Evolutionary conservation across 169 alveolate genomes (phyloP).

Genomic region (Plasmodium vivax): DNA sequence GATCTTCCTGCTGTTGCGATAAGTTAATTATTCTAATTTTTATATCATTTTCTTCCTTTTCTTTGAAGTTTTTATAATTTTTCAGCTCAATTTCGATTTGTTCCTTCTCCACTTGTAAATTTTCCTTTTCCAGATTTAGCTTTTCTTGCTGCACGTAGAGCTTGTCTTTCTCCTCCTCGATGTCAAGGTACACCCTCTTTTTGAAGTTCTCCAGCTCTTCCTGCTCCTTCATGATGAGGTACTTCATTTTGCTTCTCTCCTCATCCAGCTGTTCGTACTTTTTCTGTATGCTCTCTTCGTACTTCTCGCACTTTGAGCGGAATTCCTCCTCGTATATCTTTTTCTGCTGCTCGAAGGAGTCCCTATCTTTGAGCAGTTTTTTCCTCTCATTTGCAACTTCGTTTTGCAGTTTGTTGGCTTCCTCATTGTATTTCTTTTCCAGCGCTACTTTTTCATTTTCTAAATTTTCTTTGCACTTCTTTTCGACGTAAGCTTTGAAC

Average conservation of each 20-base stretch:
- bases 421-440: slow-evolving; percentile 44
- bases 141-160: slow-evolving; percentile 66
- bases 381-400: slow-evolving; percentile 53
- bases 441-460: slow-evolving; percentile 46
- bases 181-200: slow-evolving; percentile 38
- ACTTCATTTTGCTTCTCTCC: slow-evolving; percentile 65
- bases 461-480: slow-evolving; percentile 41
- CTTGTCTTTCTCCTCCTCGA: slow-evolving; percentile 72
- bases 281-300: slow-evolving; percentile 62
- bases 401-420: slow-evolving; percentile 23
- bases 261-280: slow-evolving; percentile 47
- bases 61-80: slow-evolving; percentile 67
- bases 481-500: slow-evolving; percentile 12
- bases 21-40: slow-evolving; percentile 61
- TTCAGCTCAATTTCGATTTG: slow-evolving; percentile 73
- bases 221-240: slow-evolving; percentile 62
- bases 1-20: slow-evolving; percentile 70
- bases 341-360: slow-evolving; percentile 65
- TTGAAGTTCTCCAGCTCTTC: slow-evolving; percentile 70
- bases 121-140: slow-evolving; percentile 67
- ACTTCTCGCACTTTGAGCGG: slow-evolving; percentile 56
- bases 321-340: slow-evolving; percentile 68
- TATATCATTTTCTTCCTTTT: slow-evolving; percentile 72
- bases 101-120: slow-evolving; percentile 65
- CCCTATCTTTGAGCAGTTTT: slow-evolving; percentile 48